phyloP scores from a whole-genome alignment of 345 rosid species.

The Eucalyptus tenuipes region DNA sequence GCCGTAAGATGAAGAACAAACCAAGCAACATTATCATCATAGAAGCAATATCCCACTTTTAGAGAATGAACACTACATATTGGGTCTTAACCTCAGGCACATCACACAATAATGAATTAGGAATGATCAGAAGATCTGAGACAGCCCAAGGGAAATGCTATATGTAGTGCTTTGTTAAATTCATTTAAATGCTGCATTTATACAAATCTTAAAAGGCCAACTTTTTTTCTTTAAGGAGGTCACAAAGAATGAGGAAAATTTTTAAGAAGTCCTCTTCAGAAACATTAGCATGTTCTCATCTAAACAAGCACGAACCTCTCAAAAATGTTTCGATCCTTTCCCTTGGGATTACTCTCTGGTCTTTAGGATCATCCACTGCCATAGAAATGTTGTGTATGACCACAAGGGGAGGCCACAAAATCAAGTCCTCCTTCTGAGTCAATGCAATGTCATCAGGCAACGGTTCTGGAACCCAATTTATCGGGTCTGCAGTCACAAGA shows the following conservation, averaged over 20 bases:
- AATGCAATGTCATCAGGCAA: conserved; percentile 28
- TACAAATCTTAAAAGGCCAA: background rate
- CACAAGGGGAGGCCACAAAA: conserved; percentile 41
- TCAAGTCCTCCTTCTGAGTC: conserved; percentile 36
- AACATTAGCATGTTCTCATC: background rate
- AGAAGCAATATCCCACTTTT: background rate
- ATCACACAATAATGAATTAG: background rate
- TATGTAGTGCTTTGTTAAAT: background rate
- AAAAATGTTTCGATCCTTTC: conserved; percentile 36
- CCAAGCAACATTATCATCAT: background rate
- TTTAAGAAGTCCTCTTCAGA: background rate
- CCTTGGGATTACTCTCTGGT: conserved; percentile 34
- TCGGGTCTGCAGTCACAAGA: conserved; percentile 16
- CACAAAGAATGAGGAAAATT: background rate
- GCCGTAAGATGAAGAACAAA: background rate
- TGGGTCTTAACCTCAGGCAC: background rate
- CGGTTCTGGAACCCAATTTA: conserved; percentile 27
- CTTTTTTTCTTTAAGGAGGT: background rate
- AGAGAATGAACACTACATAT: background rate
- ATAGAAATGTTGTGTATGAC: conserved; percentile 41
- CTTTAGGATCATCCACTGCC: conserved; percentile 28
- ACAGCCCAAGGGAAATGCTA: background rate
- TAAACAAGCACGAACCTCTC: conserved; percentile 17
- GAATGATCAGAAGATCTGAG: background rate
- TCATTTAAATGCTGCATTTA: background rate